A percentile compares a stretch with the other conserved stretches of the same genome.
phyloP scores from a whole-genome alignment of 2,329 filamentous ascomycete genomes.

The Cladosporium sp. region DNA sequence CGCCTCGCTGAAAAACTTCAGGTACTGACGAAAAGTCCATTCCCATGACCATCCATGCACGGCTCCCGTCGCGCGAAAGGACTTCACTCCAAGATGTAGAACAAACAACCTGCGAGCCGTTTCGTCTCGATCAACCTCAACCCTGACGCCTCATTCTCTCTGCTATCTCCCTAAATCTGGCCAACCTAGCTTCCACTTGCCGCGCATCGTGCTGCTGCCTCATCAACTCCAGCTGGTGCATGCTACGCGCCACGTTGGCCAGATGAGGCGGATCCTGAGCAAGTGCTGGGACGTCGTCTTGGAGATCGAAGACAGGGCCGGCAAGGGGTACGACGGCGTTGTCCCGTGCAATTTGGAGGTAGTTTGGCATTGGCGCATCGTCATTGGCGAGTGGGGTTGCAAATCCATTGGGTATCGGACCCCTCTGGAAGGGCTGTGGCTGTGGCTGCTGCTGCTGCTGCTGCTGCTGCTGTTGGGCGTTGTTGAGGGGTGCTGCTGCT shows the following conservation, averaged over 20 bases:
- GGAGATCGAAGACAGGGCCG: neutral
- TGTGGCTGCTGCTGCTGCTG: neutral
- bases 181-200: neutral
- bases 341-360: neutral
- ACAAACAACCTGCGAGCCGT: neutral
- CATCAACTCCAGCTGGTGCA: slow-evolving; percentile 2
- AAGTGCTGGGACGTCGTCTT: neutral
- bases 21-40: neutral
- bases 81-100: neutral
- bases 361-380: neutral
- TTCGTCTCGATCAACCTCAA: neutral
- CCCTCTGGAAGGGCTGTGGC: neutral
- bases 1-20: neutral
- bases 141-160: neutral
- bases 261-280: neutral
- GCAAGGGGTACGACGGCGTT: neutral
- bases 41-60: neutral
- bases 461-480: neutral
- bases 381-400: neutral
- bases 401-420: neutral
- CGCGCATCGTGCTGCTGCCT: slow-evolving; percentile 3
- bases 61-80: neutral
- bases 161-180: neutral
- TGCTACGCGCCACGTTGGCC: slow-evolving; percentile 3
- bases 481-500: neutral